Evolutionary conservation across 2,329 filamentous ascomycete genomes (phyloP), one percentile per base, ranked within the genome.

Genomic region (Cladorrhinum sp.): DNA sequence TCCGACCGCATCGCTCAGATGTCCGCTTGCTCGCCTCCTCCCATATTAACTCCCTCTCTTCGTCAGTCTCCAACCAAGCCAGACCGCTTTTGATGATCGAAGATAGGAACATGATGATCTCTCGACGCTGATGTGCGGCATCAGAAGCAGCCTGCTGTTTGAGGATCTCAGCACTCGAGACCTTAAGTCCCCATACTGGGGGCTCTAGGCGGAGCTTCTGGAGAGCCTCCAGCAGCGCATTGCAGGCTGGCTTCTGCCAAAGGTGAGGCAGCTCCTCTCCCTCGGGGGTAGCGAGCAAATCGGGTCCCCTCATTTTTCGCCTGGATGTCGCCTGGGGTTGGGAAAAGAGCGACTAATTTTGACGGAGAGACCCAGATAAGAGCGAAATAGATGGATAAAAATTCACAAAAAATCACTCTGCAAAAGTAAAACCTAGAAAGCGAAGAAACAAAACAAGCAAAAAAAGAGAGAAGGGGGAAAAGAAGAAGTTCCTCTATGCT

Each of bases 1-100:
- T 83, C 57, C 95, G 83, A 1, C 95, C 95, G 64, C 92, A 96
- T 16, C 94, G 83, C 74, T 97, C 93, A 49, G 91, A 88, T 63
- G 98, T 82, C 53, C 94, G 83, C 62, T 83, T 83, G 67, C 92
- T 92, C 1, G 94, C 92, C 66, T 87, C 80, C 51, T 90, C 86
- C 90, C 92, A 96, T 14, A 96, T 75, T 5, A 75, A 70, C 71
- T 94, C 91, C 69, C 82, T 85, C 65, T 84, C 78, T 2, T 84
- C 84, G 23, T 91, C 87, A 61, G 85, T 80, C 7, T 81, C 73
- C 60, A 94, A 83, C 91, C 91, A 95, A 16, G 74, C 71, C 39
- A 95, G 78, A 3, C 80, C 77, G 68, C 82, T 91, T 68, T 83
- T 83, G 68, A 93, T 83, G 66, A 94, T 86, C 49, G 80, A 82